Base-by-base conservation (phyloP, 176 grass and related monocot species). In the Aegilops longissima region DNA sequence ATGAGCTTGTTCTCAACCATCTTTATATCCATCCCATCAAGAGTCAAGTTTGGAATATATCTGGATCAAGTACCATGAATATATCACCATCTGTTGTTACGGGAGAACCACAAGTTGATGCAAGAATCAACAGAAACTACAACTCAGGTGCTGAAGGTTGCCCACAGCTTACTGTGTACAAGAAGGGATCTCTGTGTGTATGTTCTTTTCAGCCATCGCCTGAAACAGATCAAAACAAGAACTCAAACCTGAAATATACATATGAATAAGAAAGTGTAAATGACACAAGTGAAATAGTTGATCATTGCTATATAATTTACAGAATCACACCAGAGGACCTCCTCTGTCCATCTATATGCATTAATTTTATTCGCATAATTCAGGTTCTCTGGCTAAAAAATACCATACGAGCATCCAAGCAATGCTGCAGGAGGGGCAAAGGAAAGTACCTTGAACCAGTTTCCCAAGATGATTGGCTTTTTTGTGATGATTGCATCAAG, bases 381-480 rank as follows among this genome's bases (percentile, higher is more conserved):
- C 54, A 80, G 66, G 58, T 84, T 70, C 16, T 78, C 31, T 76
- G 30, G 21, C 76, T 81, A 61, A 63, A 79, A 80, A 72, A 27
- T 4, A 39, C 17, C 56, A 87, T 12, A 59, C 6, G 27, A 76
- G 63, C 52, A 66, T 79, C 76, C 49, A 75, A 25, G 10, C 70
- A 90, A 66, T 30, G 47, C n/a, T 38, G 14, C 21, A 47, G 81
- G 9, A 86, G 14, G n/a, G 63, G 7, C 72, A 79, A 65, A 84
- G 27, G 16, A 5, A 86, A 82, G 29, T 73, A 98, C 96, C 93
- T 91, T 91, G 86, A 95, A 91, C 96, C 96, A 98, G 61, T 92
- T 88, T 78, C 76, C 82, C 49, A 79, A 73, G 31, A 94, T 17
- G 30, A 98, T 92, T n/a, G 88, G 79, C 38, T 98, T 95, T 35